These are phyloP conservation scores for Litchi chinensis DNA, from an alignment of 345 rosid species.

Conservation along the genomic window DNA sequence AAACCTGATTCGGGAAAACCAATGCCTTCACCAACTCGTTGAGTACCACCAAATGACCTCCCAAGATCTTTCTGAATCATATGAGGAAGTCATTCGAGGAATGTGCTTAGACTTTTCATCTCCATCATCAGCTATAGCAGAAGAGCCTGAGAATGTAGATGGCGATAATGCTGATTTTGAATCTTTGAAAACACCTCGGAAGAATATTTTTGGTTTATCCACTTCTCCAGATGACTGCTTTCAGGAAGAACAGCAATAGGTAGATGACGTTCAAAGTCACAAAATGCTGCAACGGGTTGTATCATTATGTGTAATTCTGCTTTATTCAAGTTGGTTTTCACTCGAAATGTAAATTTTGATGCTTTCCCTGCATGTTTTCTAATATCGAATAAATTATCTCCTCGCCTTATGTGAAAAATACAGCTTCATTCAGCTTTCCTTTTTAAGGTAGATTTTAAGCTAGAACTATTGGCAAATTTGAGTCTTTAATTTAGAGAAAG, in stretches of 20 bases:
- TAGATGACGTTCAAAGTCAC: neutral
- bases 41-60: slow-evolving; percentile 86
- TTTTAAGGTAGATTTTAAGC: too few relatives aligned
- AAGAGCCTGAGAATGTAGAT: slow-evolving; percentile 28
- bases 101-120: slow-evolving; percentile 83
- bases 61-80: slow-evolving; percentile 76
- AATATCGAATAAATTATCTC: neutral
- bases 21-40: slow-evolving; percentile 82
- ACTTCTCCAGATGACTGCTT: slow-evolving; percentile 51
- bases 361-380: neutral
- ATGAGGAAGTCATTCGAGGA: slow-evolving; percentile 63
- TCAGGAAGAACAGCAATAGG: slow-evolving; percentile 26
- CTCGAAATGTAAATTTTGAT: slow-evolving; percentile 16
- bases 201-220: slow-evolving; percentile 27
- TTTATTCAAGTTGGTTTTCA: slow-evolving; percentile 10
- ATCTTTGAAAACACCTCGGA: slow-evolving; percentile 16
- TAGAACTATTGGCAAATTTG: too few relatives aligned
- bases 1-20: slow-evolving; percentile 76
- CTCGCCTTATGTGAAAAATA: neutral
- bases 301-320: neutral
- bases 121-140: slow-evolving; percentile 42
- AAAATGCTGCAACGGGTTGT: neutral
- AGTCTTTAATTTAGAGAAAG: too few relatives aligned
- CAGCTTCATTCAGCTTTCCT: too few relatives aligned
- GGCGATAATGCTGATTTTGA: slow-evolving; percentile 26